These are phyloP conservation scores for Alternaria infectoria DNA, from an alignment of 2,329 filamentous ascomycete species.

Conservation along the genomic window DNA sequence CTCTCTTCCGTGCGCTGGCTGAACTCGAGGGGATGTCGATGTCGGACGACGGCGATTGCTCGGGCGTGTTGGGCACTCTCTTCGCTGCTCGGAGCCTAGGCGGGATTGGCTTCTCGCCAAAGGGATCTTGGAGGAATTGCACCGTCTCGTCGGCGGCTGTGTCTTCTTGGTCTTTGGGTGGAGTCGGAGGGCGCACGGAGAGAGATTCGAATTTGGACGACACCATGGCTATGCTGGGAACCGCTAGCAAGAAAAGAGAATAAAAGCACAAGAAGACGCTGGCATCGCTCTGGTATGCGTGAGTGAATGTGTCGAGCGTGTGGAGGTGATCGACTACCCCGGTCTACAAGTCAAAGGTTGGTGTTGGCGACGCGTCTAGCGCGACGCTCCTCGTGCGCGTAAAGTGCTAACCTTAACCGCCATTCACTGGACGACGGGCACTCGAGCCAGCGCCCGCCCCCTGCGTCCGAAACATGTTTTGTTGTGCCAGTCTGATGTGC, in stretches of 20 bases:
- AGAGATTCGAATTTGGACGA: slow-evolving; percentile 54
- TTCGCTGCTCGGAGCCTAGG: slow-evolving; percentile 30
- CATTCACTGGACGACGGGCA: slow-evolving; percentile 14
- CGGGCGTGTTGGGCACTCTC: slow-evolving; percentile 44
- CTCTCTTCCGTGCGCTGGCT: slow-evolving; percentile 51
- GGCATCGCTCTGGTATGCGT: slow-evolving; percentile 33
- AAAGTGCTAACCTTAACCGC: slow-evolving; percentile 16
- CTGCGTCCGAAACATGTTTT: background rate
- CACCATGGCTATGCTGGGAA: slow-evolving; percentile 49
- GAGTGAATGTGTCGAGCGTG: slow-evolving; percentile 14
- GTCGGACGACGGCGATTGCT: slow-evolving; percentile 53
- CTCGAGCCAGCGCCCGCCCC: slow-evolving; percentile 4
- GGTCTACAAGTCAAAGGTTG: slow-evolving; percentile 17
- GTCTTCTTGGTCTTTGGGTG: slow-evolving; percentile 56
- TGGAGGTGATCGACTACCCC: slow-evolving; percentile 20
- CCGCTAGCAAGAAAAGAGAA: slow-evolving; percentile 29
- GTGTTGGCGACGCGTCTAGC: slow-evolving; percentile 23
- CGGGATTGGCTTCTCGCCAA: slow-evolving; percentile 41
- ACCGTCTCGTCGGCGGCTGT: slow-evolving; percentile 48
- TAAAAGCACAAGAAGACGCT: slow-evolving; percentile 20
- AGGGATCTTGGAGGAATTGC: slow-evolving; percentile 52
- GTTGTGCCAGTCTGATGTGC: background rate
- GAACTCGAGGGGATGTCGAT: slow-evolving; percentile 43
- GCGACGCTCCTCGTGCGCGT: slow-evolving; percentile 18
- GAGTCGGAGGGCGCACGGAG: slow-evolving; percentile 62